Conservation (phyloP, 2,329 filamentous ascomycete genomes). For the Penicillium vulpinum region DNA sequence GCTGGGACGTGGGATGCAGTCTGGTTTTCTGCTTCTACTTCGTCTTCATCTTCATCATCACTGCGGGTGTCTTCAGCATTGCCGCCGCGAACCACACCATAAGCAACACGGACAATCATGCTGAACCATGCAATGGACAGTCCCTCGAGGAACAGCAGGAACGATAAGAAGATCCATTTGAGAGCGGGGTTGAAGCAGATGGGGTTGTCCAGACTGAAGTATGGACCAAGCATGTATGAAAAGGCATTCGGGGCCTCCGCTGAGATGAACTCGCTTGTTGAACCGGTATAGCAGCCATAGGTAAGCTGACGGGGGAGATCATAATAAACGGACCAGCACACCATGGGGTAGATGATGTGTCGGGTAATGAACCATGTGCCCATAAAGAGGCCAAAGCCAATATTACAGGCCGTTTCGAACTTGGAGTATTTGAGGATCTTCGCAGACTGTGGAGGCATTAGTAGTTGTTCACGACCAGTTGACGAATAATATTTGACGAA, state of each 20-base stretch:
- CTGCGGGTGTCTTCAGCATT: slow-evolving; percentile 83
- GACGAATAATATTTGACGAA: slow-evolving; percentile 47
- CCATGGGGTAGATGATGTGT: slow-evolving; percentile 74
- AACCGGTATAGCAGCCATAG: slow-evolving; percentile 69
- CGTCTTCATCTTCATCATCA: slow-evolving; percentile 68
- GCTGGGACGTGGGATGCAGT: slow-evolving; percentile 29
- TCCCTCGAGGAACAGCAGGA: slow-evolving; percentile 74
- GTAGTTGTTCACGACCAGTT: slow-evolving; percentile 1
- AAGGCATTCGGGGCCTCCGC: slow-evolving; percentile 46
- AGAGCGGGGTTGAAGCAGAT: slow-evolving; percentile 79
- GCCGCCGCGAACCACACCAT: slow-evolving; percentile 71
- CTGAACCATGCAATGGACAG: slow-evolving; percentile 85
- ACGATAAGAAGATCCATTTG: slow-evolving; percentile 72
- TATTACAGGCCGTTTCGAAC: slow-evolving; percentile 73
- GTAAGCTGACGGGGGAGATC: slow-evolving; percentile 63
- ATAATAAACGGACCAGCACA: slow-evolving; percentile 79
- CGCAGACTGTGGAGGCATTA: slow-evolving; percentile 60
- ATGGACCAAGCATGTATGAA: slow-evolving; percentile 70
- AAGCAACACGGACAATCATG: slow-evolving; percentile 81
- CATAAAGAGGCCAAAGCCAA: slow-evolving; percentile 83
- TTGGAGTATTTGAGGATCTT: slow-evolving; percentile 93
- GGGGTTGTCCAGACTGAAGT: slow-evolving; percentile 67
- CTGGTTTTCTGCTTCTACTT: slow-evolving; percentile 30
- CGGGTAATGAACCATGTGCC: slow-evolving; percentile 79
- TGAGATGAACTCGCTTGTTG: slow-evolving; percentile 35